Percentiles rank a stretch among this genome's conserved stretches.
These are phyloP conservation scores for Epichloe festucae DNA, from an alignment of 2,329 filamentous ascomycete genomes.

Conservation along the genomic window DNA sequence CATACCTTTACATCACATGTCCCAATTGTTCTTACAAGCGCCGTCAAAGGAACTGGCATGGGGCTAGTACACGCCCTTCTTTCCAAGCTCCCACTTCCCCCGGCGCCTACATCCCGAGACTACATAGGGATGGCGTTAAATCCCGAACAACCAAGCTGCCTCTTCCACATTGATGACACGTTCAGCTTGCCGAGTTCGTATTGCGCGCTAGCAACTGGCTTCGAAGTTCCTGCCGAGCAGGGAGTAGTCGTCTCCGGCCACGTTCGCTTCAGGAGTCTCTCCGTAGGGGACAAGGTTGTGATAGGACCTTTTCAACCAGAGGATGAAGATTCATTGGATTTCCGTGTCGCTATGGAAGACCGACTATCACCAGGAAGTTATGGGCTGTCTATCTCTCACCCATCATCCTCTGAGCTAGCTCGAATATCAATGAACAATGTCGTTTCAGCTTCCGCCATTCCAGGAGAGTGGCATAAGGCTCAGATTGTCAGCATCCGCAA, in stretches of 20 bases:
- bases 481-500: constrained; percentile 79
- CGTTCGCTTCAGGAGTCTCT: constrained; percentile 64
- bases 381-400: constrained; percentile 39
- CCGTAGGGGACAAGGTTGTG: constrained; percentile 63
- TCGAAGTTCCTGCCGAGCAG: constrained; percentile 21
- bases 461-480: constrained; percentile 66
- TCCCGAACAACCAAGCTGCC: constrained; percentile 44
- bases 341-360: constrained; percentile 26
- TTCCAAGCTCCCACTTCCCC: constrained; percentile 56
- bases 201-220: constrained; percentile 10
- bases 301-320: constrained; percentile 65
- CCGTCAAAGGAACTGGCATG: constrained; percentile 73
- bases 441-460: constrained; percentile 36
- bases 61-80: constrained; percentile 72
- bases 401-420: constrained; percentile 38
- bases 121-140: constrained; percentile 42
- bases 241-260: constrained; percentile 76
- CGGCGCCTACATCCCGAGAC: constrained; percentile 37
- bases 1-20: constrained; percentile 41
- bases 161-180: constrained; percentile 87
- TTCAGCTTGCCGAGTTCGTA: constrained; percentile 62
- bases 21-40: constrained; percentile 78
- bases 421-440: constrained; percentile 40
- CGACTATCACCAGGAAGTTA: constrained; percentile 34
- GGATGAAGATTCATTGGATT: constrained; percentile 29